Evolutionary conservation across 495 filamentous ascomycete genomes (phyloP), one percentile per base, ranked within the genome.

Genomic region (Arthonia radiata): DNA sequence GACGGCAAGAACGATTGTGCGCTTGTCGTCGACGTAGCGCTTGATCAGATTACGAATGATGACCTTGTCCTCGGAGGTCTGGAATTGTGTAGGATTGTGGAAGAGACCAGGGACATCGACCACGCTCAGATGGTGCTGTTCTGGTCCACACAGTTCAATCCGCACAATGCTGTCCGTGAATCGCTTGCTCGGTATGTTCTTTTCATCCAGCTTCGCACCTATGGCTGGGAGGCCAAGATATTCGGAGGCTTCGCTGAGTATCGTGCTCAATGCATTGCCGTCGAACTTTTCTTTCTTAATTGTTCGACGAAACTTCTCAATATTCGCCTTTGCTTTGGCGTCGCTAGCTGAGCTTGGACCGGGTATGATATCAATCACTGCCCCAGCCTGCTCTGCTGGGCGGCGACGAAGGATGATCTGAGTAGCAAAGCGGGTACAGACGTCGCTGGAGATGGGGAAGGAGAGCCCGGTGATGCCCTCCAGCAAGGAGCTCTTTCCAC

Each of bases 401-500:
- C 30, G 26, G 21, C 49, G 44, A 7, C 62, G 55, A 27, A 70
- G 53, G 0, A 46, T 49, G 23, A 61, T 55, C 31, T 58, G 52
- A 0, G 52, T 61, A 1, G 50, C 50, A 27, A 53, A 59, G 1
- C 54, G 38, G 3, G 54, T 59, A 23, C 54, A 59, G 0, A 58
- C 39, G 0, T 37, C 44, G 13, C 41, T 51, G 22, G 50, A 40
- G 2, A 54, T 38, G 0, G 56, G 57, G 25, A 58, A 58, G 0
- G 42, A 43, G 4, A 59, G 24, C 1, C 36, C 35, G 1, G 52
- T 58, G n/a, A 60, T 31, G 4, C 50, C 52, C 27, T 59, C 34
- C 2, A 38, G 29, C 4, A 60, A 38, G 0, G 56, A 64, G 18
- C 42, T 52, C 33, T 68, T 68, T 9, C 63, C 60, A 4, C 52